Conservation (phyloP, 192 early-diverging fungal genomes). For the Phlyctochytrium bullatum region DNA sequence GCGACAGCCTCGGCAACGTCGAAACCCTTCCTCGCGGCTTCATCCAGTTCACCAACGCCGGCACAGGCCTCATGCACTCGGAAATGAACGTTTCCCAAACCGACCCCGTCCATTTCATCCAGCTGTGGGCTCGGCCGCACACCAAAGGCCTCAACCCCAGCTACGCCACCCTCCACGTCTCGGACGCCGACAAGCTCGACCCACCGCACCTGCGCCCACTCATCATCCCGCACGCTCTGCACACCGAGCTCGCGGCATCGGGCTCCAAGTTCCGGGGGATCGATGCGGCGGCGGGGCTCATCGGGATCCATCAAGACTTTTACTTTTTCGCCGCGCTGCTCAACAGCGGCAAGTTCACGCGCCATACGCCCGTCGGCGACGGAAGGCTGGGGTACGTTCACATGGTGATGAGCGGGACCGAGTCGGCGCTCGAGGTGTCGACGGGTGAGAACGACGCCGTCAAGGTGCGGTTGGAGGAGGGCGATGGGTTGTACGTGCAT, state of each 20-base stretch:
- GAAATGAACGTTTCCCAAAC: slow-evolving; percentile 31
- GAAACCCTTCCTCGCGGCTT: slow-evolving; percentile 35
- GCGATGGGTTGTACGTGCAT: not conserved
- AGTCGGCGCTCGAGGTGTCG: not conserved
- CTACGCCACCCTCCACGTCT: too few species aligned
- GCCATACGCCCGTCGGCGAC: not conserved
- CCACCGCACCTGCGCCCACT: too few species aligned
- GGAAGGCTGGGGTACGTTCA: not conserved
- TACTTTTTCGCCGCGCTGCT: not conserved
- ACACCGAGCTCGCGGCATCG: not conserved
- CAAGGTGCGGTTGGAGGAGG: not conserved
- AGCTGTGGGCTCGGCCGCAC: not conserved
- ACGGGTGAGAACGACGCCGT: not conserved
- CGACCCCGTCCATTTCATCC: not conserved
- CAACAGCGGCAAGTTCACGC: not conserved
- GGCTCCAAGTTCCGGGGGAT: not conserved
- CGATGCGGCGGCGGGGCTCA: not conserved
- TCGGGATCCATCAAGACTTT: not conserved
- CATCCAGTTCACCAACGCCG: slow-evolving; percentile 43
- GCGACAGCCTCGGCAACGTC: slow-evolving; percentile 43
- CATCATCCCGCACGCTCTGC: too few species aligned
- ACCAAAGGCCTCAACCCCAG: not conserved
- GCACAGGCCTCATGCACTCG: slow-evolving; percentile 39
- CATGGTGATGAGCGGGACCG: not conserved
- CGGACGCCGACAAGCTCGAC: too few species aligned